phyloP scores from a whole-genome alignment of 495 filamentous ascomycete species.

The Aspergillus cristatus region DNA sequence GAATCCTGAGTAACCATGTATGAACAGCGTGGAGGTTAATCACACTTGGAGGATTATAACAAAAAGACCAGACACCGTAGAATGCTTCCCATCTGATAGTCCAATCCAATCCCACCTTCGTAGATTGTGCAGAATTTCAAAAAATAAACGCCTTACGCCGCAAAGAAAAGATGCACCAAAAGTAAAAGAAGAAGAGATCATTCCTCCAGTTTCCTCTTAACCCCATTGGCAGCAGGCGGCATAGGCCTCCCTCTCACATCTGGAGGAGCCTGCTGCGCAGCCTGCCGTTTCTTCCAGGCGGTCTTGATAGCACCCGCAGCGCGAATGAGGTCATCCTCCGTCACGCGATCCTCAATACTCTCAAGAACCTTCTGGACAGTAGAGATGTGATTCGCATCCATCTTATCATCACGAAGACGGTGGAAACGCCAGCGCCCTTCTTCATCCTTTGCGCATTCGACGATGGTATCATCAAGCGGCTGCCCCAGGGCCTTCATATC shows the following conservation, averaged over 20 bases:
- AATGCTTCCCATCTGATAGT: too few species aligned
- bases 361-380: slow-evolving; percentile 74
- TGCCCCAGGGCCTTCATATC: slow-evolving; percentile 56
- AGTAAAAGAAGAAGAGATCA: slow-evolving; percentile 20
- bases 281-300: slow-evolving; percentile 59
- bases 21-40: too few species aligned
- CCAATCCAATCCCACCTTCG: background rate
- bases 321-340: slow-evolving; percentile 54
- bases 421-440: slow-evolving; percentile 72
- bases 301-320: slow-evolving; percentile 57
- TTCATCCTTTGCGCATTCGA: slow-evolving; percentile 77
- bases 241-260: too few species aligned
- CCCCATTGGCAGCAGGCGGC: too few species aligned
- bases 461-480: slow-evolving; percentile 71
- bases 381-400: slow-evolving; percentile 76
- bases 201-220: slow-evolving; percentile 42
- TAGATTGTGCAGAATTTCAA: background rate
- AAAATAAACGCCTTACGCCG: too few species aligned
- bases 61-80: background rate
- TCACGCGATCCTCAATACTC: slow-evolving; percentile 67
- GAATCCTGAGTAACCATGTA: too few species aligned
- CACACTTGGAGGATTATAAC: too few species aligned
- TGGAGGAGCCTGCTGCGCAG: slow-evolving; percentile 7
- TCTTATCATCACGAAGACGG: slow-evolving; percentile 83
- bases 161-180: background rate